Conservation (phyloP, 2,329 filamentous ascomycete species). For the Sclerotinia glacialis region DNA sequence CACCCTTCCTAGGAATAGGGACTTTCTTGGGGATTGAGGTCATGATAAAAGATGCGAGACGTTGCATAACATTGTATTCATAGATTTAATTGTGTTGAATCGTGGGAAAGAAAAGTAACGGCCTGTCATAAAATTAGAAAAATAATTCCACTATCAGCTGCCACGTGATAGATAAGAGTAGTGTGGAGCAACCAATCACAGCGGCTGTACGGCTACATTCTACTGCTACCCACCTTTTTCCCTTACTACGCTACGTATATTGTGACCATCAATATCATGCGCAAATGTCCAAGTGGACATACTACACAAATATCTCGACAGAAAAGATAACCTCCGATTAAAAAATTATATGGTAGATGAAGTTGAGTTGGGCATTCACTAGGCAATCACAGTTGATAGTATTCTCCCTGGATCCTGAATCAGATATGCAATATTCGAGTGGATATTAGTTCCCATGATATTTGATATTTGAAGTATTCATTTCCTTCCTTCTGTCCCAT, state of each 20-base stretch:
- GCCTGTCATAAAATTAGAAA: neutral
- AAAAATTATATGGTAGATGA: no score
- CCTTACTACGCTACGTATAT: neutral
- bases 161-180: conserved; percentile 3
- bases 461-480: neutral
- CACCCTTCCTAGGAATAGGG: conserved; percentile 80
- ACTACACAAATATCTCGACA: no score
- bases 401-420: neutral
- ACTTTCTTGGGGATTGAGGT: conserved; percentile 61
- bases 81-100: neutral
- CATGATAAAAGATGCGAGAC: conserved; percentile 53
- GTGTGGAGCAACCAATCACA: neutral
- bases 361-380: neutral
- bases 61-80: conserved; percentile 37
- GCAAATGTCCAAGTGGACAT: neutral
- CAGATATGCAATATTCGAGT: neutral
- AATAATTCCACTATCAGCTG: neutral
- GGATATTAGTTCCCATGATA: neutral
- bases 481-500: neutral
- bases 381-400: neutral
- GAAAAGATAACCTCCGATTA: no score
- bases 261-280: neutral
- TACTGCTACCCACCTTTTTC: neutral
- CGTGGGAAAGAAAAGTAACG: neutral
- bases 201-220: neutral